phyloP scores from a whole-genome alignment of 352 stramenopile species.

The Pythium phragmitis region DNA sequence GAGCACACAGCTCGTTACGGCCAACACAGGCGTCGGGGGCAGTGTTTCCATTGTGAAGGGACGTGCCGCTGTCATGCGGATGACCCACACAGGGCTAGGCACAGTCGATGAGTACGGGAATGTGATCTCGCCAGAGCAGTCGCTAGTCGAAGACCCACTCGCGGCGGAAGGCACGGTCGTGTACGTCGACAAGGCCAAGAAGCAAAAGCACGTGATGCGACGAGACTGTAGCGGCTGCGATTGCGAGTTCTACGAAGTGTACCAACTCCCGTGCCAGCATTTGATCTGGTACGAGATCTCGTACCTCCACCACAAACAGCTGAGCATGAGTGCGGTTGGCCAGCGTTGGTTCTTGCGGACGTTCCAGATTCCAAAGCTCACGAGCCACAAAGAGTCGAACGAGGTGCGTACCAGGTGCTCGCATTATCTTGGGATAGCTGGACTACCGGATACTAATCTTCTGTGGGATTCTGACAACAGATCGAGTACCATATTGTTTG shows the following conservation, averaged over 20 bases:
- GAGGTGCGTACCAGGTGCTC: constrained; percentile 35
- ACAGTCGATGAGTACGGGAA: constrained; percentile 13
- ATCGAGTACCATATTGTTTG: constrained; percentile 64
- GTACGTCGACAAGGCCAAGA: constrained; percentile 56
- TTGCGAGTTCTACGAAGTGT: constrained; percentile 67
- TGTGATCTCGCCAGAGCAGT: constrained; percentile 9
- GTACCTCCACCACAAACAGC: constrained; percentile 57
- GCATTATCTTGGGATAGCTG: not conserved
- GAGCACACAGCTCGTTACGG: constrained; percentile 54
- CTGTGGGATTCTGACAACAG: constrained; percentile 2
- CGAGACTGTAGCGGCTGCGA: constrained; percentile 60
- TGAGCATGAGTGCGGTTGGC: constrained; percentile 59
- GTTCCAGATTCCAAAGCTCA: constrained; percentile 63
- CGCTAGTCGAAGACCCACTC: constrained; percentile 19
- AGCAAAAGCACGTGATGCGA: constrained; percentile 59
- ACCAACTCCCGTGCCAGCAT: constrained; percentile 66
- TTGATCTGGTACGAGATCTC: constrained; percentile 77
- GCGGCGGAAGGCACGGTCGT: constrained; percentile 35
- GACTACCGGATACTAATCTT: not conserved
- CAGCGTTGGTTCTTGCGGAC: constrained; percentile 67
- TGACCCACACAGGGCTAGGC: constrained; percentile 17
- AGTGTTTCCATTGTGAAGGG: constrained; percentile 32
- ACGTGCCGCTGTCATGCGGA: constrained; percentile 27
- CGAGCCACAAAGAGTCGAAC: constrained; percentile 61
- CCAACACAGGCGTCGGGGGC: constrained; percentile 37